A percentile compares a stretch with the other conserved stretches of the same genome.
Conservation (phyloP, 2,329 filamentous ascomycete species). For the Pyricularia pennisetigena region DNA sequence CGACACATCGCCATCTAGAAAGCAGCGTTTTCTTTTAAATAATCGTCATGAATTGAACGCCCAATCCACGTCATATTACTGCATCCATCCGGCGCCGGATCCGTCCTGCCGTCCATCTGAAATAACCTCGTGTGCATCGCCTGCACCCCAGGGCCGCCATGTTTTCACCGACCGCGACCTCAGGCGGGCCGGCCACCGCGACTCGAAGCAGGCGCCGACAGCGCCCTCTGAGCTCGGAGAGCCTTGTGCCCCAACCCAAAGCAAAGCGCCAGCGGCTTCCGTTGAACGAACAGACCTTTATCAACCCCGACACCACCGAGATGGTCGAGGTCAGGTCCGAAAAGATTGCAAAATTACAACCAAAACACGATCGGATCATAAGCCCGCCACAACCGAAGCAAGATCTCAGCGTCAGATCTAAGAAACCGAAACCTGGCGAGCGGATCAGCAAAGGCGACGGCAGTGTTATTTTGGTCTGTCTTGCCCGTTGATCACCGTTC, state of each 20-base stretch:
- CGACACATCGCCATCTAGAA: neutral
- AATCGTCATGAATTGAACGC: slow-evolving; percentile 7
- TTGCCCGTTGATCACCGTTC: neutral
- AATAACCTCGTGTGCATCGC: neutral
- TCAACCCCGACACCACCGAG: slow-evolving; percentile 42
- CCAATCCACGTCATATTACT: neutral
- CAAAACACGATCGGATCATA: slow-evolving; percentile 28
- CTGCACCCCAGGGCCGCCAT: slow-evolving; percentile 26
- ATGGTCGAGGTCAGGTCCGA: slow-evolving; percentile 46
- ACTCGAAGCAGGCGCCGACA: slow-evolving; percentile 53
- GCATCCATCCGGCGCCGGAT: slow-evolving; percentile 5
- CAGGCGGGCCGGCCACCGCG: slow-evolving; percentile 40
- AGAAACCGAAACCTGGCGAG: slow-evolving; percentile 53
- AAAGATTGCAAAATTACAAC: slow-evolving; percentile 33
- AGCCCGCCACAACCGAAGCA: slow-evolving; percentile 27
- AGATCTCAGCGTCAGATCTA: slow-evolving; percentile 50
- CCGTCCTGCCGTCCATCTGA: neutral
- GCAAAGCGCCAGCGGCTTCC: slow-evolving; percentile 53
- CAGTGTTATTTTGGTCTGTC: slow-evolving; percentile 49
- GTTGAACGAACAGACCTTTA: slow-evolving; percentile 46
- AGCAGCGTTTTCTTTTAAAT: neutral
- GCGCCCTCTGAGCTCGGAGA: slow-evolving; percentile 47
- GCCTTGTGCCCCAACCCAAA: slow-evolving; percentile 46
- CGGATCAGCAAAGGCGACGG: slow-evolving; percentile 58
- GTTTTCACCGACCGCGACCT: slow-evolving; percentile 46